A percentile compares a stretch with the other conserved stretches of the same genome.
phyloP scores from a whole-genome alignment of 2,329 filamentous ascomycete genomes.

The Aspergillus sp. region DNA sequence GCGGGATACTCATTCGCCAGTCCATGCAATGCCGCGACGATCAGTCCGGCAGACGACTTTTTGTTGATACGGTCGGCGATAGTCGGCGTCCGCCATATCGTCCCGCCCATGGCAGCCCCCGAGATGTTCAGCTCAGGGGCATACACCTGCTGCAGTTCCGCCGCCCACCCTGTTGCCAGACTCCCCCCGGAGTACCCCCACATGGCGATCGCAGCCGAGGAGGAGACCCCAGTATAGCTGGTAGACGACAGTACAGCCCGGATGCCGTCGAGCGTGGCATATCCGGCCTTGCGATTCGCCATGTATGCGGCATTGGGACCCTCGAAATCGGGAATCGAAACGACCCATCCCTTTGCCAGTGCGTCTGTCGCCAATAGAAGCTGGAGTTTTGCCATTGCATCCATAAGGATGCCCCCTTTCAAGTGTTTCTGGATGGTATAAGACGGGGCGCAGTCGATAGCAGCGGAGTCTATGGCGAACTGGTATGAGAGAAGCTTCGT shows the following conservation, averaged over 20 bases:
- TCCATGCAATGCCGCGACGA: background rate
- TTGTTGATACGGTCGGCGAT: background rate
- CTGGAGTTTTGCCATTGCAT: background rate
- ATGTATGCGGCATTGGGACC: background rate
- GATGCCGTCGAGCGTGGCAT: background rate
- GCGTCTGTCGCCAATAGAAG: background rate
- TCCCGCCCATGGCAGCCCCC: background rate
- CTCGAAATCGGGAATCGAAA: constrained; percentile 2
- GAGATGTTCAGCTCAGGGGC: background rate
- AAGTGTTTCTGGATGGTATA: background rate
- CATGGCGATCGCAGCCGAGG: background rate
- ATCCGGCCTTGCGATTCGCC: constrained; percentile 1
- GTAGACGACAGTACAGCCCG: background rate
- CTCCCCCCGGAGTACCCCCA: constrained; percentile 5
- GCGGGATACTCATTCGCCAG: background rate
- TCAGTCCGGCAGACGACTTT: background rate
- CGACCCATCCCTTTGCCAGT: background rate
- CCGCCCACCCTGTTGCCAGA: background rate
- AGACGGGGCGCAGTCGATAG: constrained; percentile 1
- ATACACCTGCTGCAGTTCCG: constrained; percentile 1
- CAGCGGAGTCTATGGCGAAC: background rate
- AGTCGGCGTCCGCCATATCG: background rate
- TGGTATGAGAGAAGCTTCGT: constrained; percentile 3
- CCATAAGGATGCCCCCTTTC: background rate
- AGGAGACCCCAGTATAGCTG: background rate